Percentiles rank a stretch among this genome's conserved stretches.
Evolutionary conservation across 2,329 filamentous ascomycete genomes (phyloP).

Genomic region (Sporothrix curviconia): DNA sequence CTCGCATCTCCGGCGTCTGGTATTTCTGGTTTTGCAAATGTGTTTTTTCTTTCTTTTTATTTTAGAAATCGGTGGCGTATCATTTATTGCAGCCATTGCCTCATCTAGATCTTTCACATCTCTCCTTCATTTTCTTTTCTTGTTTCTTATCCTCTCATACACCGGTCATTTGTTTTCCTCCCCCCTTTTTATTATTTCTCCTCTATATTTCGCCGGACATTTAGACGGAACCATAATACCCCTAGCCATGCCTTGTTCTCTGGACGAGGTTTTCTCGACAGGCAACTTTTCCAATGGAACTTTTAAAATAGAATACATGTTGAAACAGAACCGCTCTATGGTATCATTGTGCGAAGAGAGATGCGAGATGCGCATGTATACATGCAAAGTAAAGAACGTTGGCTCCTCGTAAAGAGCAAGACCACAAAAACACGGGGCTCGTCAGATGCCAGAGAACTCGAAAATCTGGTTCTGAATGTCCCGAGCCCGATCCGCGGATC

Average conservation of each 20-base stretch:
- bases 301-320: neutral
- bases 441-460: neutral
- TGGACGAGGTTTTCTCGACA: neutral
- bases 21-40: neutral
- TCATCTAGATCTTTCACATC: neutral
- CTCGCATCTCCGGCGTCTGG: no score
- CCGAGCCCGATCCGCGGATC: constrained; percentile 4
- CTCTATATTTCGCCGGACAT: neutral
- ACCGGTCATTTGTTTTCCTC: neutral
- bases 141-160: neutral
- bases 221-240: neutral
- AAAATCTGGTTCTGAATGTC: constrained; percentile 7
- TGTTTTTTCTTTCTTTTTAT: neutral
- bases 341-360: neutral
- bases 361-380: no score
- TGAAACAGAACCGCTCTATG: neutral
- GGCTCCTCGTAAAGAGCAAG: no score
- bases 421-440: neutral
- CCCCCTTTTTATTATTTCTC: neutral
- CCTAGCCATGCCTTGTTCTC: neutral
- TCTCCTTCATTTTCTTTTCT: neutral
- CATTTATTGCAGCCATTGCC: neutral
- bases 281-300: neutral
- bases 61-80: no score
- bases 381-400: no score